Conservation (phyloP, 2,329 filamentous ascomycete genomes). For the Beauveria sp. region DNA sequence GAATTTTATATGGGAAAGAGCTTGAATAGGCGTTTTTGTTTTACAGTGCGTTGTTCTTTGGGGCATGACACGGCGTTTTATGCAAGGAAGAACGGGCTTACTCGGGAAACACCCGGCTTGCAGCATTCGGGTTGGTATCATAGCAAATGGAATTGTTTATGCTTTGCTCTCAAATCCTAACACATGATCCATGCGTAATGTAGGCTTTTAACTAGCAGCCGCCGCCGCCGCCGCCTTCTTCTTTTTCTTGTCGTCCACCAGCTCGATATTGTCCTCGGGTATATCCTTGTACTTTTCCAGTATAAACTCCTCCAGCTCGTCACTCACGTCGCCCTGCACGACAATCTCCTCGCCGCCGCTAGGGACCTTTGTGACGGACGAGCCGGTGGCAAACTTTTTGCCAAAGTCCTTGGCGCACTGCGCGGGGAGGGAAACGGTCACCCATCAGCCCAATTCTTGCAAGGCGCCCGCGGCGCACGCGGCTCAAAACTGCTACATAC, state of each 20-base stretch:
- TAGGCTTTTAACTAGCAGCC: conserved; percentile 8
- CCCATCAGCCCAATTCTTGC: too few relatives aligned
- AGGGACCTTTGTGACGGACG: conserved; percentile 81
- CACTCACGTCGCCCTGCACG: conserved; percentile 92
- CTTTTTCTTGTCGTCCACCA: conserved; percentile 96
- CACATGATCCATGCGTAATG: not conserved
- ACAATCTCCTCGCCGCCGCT: conserved; percentile 92
- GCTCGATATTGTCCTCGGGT: conserved; percentile 89
- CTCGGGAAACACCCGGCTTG: conserved; percentile 4
- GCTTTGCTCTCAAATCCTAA: not conserved
- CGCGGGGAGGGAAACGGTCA: not conserved
- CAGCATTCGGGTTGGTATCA: not conserved
- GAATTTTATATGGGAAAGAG: conserved; percentile 4
- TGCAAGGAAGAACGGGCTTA: not conserved
- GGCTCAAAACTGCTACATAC: conserved; percentile 21
- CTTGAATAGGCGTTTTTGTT: conserved; percentile 9
- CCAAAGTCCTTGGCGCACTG: conserved; percentile 85
- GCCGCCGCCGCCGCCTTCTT: conserved; percentile 32
- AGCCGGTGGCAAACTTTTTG: conserved; percentile 96
- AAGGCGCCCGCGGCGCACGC: too few relatives aligned
- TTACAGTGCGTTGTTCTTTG: not conserved
- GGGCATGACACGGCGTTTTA: conserved; percentile 6
- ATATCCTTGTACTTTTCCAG: conserved; percentile 83
- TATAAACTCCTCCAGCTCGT: conserved; percentile 88
- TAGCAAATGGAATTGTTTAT: conserved; percentile 7